Percentiles rank a stretch among this genome's conserved stretches.
phyloP scores from a whole-genome alignment of 2,329 filamentous ascomycete species.

The Eutypa lata region DNA sequence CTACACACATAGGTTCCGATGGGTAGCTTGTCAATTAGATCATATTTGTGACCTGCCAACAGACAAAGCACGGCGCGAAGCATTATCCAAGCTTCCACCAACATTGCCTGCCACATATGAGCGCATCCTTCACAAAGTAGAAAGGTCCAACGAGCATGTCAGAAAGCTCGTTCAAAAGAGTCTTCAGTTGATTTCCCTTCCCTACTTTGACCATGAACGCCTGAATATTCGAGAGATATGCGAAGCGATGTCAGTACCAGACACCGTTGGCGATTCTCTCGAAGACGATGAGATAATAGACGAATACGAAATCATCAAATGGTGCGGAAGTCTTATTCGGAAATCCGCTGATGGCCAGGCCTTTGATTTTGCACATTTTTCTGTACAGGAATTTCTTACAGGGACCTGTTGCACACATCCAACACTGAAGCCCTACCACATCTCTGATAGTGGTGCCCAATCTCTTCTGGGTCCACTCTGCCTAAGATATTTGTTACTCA shows the following conservation, averaged over 20 bases:
- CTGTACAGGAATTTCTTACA: conserved; percentile 15
- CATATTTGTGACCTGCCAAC: conserved; percentile 9
- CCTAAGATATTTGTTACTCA: no score
- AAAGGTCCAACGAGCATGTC: conserved; percentile 1
- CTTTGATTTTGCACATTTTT: conserved; percentile 19
- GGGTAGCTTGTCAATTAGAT: conserved; percentile 18
- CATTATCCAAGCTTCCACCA: conserved; percentile 13
- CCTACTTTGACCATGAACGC: no score
- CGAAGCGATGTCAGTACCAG: conserved; percentile 2
- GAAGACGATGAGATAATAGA: background rate
- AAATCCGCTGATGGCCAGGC: conserved; percentile 7
- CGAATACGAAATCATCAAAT: background rate
- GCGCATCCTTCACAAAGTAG: conserved; percentile 9
- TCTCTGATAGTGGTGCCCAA: no score
- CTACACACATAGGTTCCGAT: conserved; percentile 11
- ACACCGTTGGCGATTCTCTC: background rate
- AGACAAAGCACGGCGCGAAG: conserved; percentile 10
- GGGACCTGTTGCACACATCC: background rate
- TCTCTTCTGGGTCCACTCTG: no score
- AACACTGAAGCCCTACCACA: no score
- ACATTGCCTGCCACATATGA: conserved; percentile 12
- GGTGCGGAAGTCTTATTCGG: conserved; percentile 15
- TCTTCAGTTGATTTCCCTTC: conserved; percentile 9
- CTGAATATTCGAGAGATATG: conserved; percentile 1
- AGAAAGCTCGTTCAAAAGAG: conserved; percentile 6